A percentile compares a stretch with the other conserved stretches of the same genome.
These are phyloP conservation scores for Solanum tacnaense DNA, from an alignment of 257 asterid genomes.

Conservation along the genomic window DNA sequence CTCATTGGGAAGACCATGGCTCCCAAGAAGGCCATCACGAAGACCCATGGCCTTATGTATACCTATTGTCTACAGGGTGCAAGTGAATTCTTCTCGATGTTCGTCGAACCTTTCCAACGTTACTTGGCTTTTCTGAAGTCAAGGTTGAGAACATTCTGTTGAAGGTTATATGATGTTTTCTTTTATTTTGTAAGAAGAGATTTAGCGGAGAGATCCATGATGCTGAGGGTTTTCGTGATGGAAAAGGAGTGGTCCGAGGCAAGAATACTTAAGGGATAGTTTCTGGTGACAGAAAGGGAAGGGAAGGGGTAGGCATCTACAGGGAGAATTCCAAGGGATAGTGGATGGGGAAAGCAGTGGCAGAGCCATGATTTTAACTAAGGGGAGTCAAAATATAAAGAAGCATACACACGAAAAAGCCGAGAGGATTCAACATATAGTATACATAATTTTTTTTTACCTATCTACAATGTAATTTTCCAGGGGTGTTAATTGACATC, in stretches of 20 bases:
- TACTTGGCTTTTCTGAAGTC: not conserved
- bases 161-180: not conserved
- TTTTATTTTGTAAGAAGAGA: not conserved
- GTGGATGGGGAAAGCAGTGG: not conserved
- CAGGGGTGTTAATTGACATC: not conserved
- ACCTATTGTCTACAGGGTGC: too few relatives aligned
- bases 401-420: not conserved
- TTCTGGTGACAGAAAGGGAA: not conserved
- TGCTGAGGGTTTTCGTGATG: not conserved
- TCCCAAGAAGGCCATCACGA: too few relatives aligned
- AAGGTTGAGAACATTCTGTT: not conserved
- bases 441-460: not conserved
- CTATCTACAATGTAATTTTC: not conserved
- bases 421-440: not conserved
- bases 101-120: not conserved
- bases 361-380: not conserved
- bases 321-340: not conserved
- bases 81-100: too few relatives aligned
- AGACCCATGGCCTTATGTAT: too few relatives aligned
- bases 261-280: not conserved
- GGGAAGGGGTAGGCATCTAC: not conserved
- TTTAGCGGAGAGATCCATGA: not conserved
- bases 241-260: not conserved
- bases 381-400: not conserved
- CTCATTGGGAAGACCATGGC: too few relatives aligned